Conservation (phyloP, 805 yeast species). For the Myxozyma melibiosi region DNA sequence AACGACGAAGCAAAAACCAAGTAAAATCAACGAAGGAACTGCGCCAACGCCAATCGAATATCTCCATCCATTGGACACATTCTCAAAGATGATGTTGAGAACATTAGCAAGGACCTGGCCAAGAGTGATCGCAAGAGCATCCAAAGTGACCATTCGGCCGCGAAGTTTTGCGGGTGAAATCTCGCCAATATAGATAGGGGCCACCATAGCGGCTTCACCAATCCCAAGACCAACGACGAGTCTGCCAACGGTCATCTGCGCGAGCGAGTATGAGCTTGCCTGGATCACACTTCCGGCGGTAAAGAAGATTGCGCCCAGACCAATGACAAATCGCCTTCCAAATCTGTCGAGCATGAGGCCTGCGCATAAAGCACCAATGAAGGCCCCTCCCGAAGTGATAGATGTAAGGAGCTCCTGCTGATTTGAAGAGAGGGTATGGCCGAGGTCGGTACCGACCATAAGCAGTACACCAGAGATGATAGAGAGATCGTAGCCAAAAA, state of each 20-base stretch:
- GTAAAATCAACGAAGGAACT: slow-evolving; percentile 52
- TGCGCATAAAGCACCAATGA: slow-evolving; percentile 52
- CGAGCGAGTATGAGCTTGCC: slow-evolving; percentile 40
- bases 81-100: slow-evolving; percentile 43
- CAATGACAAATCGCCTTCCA: slow-evolving; percentile 24
- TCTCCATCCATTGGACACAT: no score
- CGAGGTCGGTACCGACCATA: slow-evolving; percentile 74
- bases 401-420: slow-evolving; percentile 62
- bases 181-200: slow-evolving; percentile 43
- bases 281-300: slow-evolving; percentile 26
- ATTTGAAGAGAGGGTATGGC: slow-evolving; percentile 54
- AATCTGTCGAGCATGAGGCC: slow-evolving; percentile 41
- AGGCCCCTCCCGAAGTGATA: slow-evolving; percentile 48
- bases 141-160: slow-evolving; percentile 34
- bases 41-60: slow-evolving; percentile 62
- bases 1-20: slow-evolving; percentile 46
- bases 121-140: slow-evolving; percentile 38
- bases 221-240: slow-evolving; percentile 54
- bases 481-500: slow-evolving; percentile 98
- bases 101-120: slow-evolving; percentile 40
- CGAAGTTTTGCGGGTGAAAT: slow-evolving; percentile 34
- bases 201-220: slow-evolving; percentile 51
- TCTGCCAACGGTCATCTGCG: slow-evolving; percentile 53
- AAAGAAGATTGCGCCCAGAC: slow-evolving; percentile 22
- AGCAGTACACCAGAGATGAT: slow-evolving; percentile 91